Evolutionary conservation across 139 green algal species (phyloP), one percentile per base, ranked within the genome.

Genomic region (Chlorokybus atmophyticus): DNA sequence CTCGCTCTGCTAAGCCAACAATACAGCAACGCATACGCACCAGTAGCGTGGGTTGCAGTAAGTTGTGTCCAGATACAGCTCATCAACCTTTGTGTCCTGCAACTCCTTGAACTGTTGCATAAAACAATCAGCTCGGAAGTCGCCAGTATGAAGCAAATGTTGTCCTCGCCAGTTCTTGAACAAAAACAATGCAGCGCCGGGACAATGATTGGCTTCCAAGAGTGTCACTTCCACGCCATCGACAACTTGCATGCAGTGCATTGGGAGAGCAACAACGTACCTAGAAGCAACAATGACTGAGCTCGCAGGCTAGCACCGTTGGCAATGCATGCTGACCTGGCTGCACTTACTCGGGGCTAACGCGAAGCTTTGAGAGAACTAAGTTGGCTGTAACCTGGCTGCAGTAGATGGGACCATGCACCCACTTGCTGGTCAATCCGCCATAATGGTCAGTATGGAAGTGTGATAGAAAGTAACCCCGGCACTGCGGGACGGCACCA

Each of bases 401-500:
- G 66, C 66, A 74, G 57, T 73, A 58, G 29, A 74, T 77, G 41
- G 47, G 52, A 10, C 66, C 66, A n/a, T 50, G 27, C 10, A 21
- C 4, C 42, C 67, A 74, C 25, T 4, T 14, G 32, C 47, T 67
- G 21, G 50, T 64, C 26, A 74, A 55, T 19, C 66, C 66, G 21
- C 63, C 57, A 26, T 74, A 74, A 50, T 74, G 66, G 40, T 74
- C 66, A 40, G 50, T 59, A 55, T 74, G 66, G 51, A 74, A 74
- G 66, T 74, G 66, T 30, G 66, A 52, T 3, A 74, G 54, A 35
- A 77, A 74, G 51, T 67, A 74, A 0, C 29, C 32, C 19, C 10
- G 3, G n/a, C 49, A 70, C 29, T 48, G 48, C 26, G 62, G 23
- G 19, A 72, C 50, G 8, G 27, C 50, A 0, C 61, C 63, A 21